Conservation (phyloP, 371 early-diverging fungal genomes). For the Parasitella parasitica region DNA sequence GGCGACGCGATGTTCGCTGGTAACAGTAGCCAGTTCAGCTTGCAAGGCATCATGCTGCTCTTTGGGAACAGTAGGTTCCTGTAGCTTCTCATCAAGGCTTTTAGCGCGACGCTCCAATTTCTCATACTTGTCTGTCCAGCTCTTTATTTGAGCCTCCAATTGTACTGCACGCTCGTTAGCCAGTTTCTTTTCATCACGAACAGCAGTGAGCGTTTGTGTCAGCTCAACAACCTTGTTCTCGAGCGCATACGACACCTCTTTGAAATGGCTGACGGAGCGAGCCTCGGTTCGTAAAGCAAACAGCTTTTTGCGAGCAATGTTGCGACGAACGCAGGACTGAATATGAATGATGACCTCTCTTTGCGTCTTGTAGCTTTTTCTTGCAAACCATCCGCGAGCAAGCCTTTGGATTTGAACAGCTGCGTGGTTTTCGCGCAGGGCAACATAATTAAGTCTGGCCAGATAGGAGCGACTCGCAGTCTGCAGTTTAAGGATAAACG, state of each 20-base stretch:
- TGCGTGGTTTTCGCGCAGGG: conserved; percentile 58
- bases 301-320: conserved; percentile 66
- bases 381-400: conserved; percentile 67
- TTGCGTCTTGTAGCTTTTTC: conserved; percentile 56
- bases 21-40: conserved; percentile 43
- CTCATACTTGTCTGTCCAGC: conserved; percentile 75
- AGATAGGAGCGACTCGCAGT: conserved; percentile 59
- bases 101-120: conserved; percentile 52
- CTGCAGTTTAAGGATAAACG: conserved; percentile 44
- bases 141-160: conserved; percentile 70
- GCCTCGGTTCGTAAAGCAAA: conserved; percentile 79
- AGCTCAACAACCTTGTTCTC: conserved; percentile 96
- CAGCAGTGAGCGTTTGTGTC: conserved; percentile 75
- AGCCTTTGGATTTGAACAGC: conserved; percentile 77
- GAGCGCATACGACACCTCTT: conserved; percentile 91
- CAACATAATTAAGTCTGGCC: conserved; percentile 51
- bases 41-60: conserved; percentile 61
- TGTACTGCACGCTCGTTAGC: conserved; percentile 54
- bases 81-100: conserved; percentile 48
- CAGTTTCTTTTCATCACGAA: conserved; percentile 68
- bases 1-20: conserved; percentile 45
- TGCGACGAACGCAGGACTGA: conserved; percentile 86
- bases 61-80: conserved; percentile 64
- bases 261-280: conserved; percentile 87
- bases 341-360: conserved; percentile 65